Evolutionary conservation across 1,284 basidiomycete species (phyloP), one percentile per base, ranked within the genome.

Genomic region (Ganoderma leucocontextum): DNA sequence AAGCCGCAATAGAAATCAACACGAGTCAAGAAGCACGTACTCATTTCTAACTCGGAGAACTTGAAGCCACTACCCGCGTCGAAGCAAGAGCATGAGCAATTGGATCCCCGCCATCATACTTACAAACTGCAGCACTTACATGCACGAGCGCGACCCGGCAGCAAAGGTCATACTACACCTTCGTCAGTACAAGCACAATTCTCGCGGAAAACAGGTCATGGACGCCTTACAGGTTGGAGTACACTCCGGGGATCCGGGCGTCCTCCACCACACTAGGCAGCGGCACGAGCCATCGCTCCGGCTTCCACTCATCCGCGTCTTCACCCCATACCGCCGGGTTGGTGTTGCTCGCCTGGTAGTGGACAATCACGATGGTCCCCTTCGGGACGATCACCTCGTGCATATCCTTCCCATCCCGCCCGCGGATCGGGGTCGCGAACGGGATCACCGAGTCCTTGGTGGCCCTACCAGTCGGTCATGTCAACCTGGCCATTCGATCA

Each of bases 21-120:
- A 10, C 2, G 1, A 17, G 44, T 6, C 36, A 9, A 3, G 13
- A 52, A 6, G 17, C 8, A 53, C 61, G 29, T 25, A 62, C 61
- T 62, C 44, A 62, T 62, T 33, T 62, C 61, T 6, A 62, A n/a
- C n/a, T 62, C 33, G 13, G 61, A 52, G 36, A 62, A 62, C 22
- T 62, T 62, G n/a, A 62, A 62, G 35, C 61, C 61, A 13, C 61
- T 62, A 35, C 3, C 10, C 19, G 7, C 13, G 22, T 22, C 42
- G 4, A 53, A 25, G 13, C 12, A 38, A 13, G 10, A 19, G 10
- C 22, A 7, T 36, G 33, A 58, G 55, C 17, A n/a, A 1, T 7
- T 13, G 6, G 9, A 17, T 35, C 33, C 29, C 33, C 52, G 2
- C 17, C 12, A 35, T 8, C 29, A 29, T 29, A 29, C 29, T 2